Conservation (phyloP, 2,329 filamentous ascomycete genomes). For the Fusarium tjaetaba region DNA sequence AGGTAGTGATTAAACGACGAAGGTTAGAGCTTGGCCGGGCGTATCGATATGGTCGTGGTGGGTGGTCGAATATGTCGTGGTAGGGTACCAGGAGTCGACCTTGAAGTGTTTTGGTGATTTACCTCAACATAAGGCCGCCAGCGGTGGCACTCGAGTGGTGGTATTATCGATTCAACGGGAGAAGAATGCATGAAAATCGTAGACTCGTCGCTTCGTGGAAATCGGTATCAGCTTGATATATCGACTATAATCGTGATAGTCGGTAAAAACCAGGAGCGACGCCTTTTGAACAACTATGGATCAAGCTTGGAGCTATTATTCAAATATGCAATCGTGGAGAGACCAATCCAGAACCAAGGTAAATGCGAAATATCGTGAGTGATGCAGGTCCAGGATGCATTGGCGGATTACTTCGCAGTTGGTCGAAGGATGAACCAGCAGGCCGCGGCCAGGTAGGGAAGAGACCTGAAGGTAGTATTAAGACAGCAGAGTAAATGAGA, state of each 20-base stretch:
- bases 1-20: constrained; percentile 39
- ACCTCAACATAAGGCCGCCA: constrained; percentile 39
- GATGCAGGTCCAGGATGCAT: neutral
- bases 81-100: constrained; percentile 9
- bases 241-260: neutral
- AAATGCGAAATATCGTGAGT: constrained; percentile 1
- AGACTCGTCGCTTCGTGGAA: neutral
- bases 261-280: neutral
- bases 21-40: constrained; percentile 20
- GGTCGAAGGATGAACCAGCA: constrained; percentile 10
- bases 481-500: constrained; percentile 23
- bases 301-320: neutral
- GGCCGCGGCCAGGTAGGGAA: neutral
- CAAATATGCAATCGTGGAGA: constrained; percentile 12
- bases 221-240: neutral
- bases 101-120: constrained; percentile 23
- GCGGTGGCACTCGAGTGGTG: constrained; percentile 31
- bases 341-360: neutral
- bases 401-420: constrained; percentile 1
- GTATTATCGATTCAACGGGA: constrained; percentile 19
- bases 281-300: constrained; percentile 3
- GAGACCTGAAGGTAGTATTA: constrained; percentile 25
- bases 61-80: constrained; percentile 19
- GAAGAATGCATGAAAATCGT: constrained; percentile 43
- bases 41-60: constrained; percentile 3